Evolutionary conservation across 495 filamentous ascomycete species (phyloP).

Genomic region (Trichoderma erinaceum): DNA sequence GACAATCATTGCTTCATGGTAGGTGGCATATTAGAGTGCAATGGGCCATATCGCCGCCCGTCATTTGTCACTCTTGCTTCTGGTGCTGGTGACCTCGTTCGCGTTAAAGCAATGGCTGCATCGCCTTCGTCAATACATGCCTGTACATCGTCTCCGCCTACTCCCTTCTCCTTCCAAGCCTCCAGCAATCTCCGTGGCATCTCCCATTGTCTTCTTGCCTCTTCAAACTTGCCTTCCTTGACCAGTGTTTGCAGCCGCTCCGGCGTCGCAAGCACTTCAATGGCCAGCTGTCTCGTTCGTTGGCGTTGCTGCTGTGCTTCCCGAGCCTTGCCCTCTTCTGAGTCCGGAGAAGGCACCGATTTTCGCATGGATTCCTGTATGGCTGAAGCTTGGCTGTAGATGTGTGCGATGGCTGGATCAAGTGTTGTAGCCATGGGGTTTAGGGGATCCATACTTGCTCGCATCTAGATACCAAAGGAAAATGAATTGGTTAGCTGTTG

Average conservation of each 20-base stretch:
- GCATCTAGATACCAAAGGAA: constrained; percentile 43
- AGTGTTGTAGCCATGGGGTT: constrained; percentile 66
- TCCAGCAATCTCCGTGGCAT: constrained; percentile 46
- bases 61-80: neutral
- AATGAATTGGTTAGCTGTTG: neutral
- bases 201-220: constrained; percentile 55
- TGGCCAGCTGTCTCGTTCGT: constrained; percentile 60
- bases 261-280: constrained; percentile 59
- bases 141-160: constrained; percentile 44
- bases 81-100: constrained; percentile 22
- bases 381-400: constrained; percentile 67
- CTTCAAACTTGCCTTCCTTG: constrained; percentile 53
- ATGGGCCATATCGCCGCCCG: constrained; percentile 10
- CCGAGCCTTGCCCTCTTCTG: constrained; percentile 31
- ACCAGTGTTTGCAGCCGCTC: constrained; percentile 59
- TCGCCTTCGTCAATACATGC: constrained; percentile 49
- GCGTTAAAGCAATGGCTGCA: constrained; percentile 27
- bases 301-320: constrained; percentile 32
- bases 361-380: constrained; percentile 51
- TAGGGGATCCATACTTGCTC: constrained; percentile 67
- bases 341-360: constrained; percentile 29
- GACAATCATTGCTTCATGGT: constrained; percentile 12
- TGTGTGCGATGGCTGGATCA: constrained; percentile 68
- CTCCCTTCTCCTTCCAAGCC: constrained; percentile 45
- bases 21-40: neutral